A percentile compares a stretch with the other conserved stretches of the same genome.
Conservation (phyloP, 257 asterid species). For the Oldenlandia corymbosa region DNA sequence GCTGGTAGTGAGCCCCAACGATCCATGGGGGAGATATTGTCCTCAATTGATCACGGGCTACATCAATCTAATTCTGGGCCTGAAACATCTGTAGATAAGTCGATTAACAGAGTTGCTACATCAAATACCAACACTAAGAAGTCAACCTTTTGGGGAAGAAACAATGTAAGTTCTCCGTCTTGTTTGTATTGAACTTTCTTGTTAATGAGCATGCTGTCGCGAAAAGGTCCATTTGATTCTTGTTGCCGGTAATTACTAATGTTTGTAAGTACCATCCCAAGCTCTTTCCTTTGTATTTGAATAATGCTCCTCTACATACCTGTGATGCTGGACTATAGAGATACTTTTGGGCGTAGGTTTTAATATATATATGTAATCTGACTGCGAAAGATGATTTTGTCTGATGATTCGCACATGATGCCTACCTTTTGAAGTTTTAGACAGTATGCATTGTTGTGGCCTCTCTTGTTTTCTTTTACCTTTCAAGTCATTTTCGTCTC, state of each 20-base stretch:
- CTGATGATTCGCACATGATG: background rate
- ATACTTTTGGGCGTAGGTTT: background rate
- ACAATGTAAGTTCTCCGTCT: conserved; percentile 47
- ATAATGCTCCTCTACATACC: background rate
- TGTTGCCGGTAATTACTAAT: too few species aligned
- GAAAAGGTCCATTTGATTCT: background rate
- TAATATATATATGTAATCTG: background rate
- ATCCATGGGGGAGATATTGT: conserved; percentile 69
- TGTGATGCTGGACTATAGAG: background rate
- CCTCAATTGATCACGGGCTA: conserved; percentile 67
- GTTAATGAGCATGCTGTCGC: background rate
- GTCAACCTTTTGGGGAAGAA: conserved; percentile 81
- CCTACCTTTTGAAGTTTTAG: background rate
- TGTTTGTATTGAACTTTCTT: background rate
- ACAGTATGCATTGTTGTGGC: background rate
- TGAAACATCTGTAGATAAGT: conserved; percentile 48
- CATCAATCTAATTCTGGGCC: conserved; percentile 51
- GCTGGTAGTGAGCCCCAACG: conserved; percentile 56
- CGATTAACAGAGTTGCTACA: conserved; percentile 37
- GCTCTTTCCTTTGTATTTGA: background rate
- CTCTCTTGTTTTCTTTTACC: background rate
- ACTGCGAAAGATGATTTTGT: background rate
- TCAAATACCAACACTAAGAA: conserved; percentile 52
- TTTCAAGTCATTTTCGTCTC: background rate
- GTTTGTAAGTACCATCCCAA: background rate